Evolutionary conservation across 1,284 basidiomycete species (phyloP).

Genomic region (Tylopilus sp.): DNA sequence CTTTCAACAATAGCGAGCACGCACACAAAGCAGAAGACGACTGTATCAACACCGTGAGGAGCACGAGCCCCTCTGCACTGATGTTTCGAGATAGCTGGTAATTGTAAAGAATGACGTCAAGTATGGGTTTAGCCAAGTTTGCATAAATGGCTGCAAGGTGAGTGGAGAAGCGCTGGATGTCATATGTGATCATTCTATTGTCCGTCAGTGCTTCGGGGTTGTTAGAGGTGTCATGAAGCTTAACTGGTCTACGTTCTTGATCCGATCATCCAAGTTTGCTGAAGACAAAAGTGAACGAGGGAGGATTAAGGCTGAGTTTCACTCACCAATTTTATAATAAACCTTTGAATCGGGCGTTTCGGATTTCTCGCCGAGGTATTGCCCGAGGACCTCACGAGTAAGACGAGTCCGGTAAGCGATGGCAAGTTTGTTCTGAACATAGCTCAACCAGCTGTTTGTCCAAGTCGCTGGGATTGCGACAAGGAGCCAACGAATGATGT

Average conservation of each 20-base stretch:
- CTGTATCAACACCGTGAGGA: slow-evolving; percentile 85
- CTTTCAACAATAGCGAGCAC: slow-evolving; percentile 32
- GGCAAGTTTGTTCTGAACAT: slow-evolving; percentile 90
- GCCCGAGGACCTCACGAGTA: slow-evolving; percentile 77
- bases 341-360: slow-evolving; percentile 63
- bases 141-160: slow-evolving; percentile 94
- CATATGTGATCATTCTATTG: slow-evolving; percentile 86
- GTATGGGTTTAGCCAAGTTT: slow-evolving; percentile 88
- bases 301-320: neutral
- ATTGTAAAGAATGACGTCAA: slow-evolving; percentile 95
- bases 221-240: slow-evolving; percentile 19
- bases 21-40: slow-evolving; percentile 72
- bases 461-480: slow-evolving; percentile 96
- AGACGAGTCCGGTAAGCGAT: slow-evolving; percentile 90
- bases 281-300: slow-evolving; percentile 7
- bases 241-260: slow-evolving; percentile 95
- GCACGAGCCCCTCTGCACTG: slow-evolving; percentile 88
- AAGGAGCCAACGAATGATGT: slow-evolving; percentile 87
- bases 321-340: slow-evolving; percentile 88
- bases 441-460: slow-evolving; percentile 95
- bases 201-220: slow-evolving; percentile 7
- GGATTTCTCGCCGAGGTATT: slow-evolving; percentile 79
- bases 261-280: slow-evolving; percentile 91
- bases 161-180: slow-evolving; percentile 90
- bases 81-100: slow-evolving; percentile 93